Base-by-base conservation (phyloP, 352 stramenopile species). In the Peronospora belbahrii region DNA sequence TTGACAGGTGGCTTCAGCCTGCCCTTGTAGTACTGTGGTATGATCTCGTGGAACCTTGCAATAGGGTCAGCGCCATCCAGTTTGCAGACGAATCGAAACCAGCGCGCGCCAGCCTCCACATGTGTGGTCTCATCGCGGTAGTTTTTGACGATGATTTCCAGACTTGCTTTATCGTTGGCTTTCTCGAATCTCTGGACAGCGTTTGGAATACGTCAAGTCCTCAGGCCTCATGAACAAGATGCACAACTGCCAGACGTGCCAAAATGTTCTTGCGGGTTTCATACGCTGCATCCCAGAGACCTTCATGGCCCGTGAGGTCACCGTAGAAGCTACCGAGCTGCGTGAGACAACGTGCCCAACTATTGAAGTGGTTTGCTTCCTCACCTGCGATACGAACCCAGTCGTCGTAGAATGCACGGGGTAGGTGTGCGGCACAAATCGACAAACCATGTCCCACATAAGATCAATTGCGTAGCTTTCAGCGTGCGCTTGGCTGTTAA, bases 401-500 rank as follows among this genome's bases (percentile, higher is more conserved):
- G 53, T 83, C 70, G 30, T 83, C 70, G 48, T 74, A 80, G 41
- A 85, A 83, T 17, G 52, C 60, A 24, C 49, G 53, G 2, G 72
- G 72, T 8, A 76, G 49, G 13, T 47, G 27, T 72, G 62, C 20
- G 51, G 19, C 27, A 74, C 60, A 43, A 82, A 83, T 27, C 74
- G 70, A 6, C 49, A 57, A 13, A 85, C 53, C 48, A 82, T 75
- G 50, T 83, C 74, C 70, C 70, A 85, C 56, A 77, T 74, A 4
- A 85, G 48, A 52, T 85, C 70, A 32, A 85, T 78, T 5, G 74
- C 74, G 31, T 73, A 77, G 52, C 66, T 78, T 48, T 83, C 70
- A 7, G 71, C 69, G 27, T 83, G 74, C 1, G 54, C 68, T 24
- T 82, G 50, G 30, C 64, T 70, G 18, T 48, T 45, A 7, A 22